A percentile compares a stretch with the other conserved stretches of the same genome.
phyloP scores from a whole-genome alignment of 139 green algal species.

The Chara braunii region DNA sequence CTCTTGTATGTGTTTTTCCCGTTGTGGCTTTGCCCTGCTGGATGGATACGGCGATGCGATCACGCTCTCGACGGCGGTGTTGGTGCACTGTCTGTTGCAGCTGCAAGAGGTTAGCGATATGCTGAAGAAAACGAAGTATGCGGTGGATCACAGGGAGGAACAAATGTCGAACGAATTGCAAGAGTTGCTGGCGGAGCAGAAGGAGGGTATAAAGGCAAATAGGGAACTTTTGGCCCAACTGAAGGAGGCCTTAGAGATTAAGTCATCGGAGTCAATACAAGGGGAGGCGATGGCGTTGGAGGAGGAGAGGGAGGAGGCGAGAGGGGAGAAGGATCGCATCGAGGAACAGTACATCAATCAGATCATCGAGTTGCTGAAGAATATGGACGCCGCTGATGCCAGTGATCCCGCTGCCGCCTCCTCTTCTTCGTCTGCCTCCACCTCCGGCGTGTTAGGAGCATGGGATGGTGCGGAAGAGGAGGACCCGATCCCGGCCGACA shows the following conservation, averaged over 20 bases:
- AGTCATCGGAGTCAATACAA: not conserved
- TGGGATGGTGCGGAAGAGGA: not conserved
- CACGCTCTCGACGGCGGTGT: too few species aligned
- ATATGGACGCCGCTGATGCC: not conserved
- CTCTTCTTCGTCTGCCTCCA: too few species aligned
- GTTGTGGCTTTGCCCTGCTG: too few species aligned
- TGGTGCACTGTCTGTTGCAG: not conserved
- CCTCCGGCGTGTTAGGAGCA: too few species aligned
- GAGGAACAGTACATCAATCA: not conserved
- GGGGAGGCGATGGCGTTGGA: not conserved
- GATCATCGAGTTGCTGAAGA: not conserved
- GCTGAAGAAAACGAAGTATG: not conserved
- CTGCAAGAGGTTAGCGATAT: not conserved
- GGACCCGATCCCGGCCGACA: constrained; percentile 12
- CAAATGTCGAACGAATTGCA: not conserved
- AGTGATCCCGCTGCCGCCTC: too few species aligned
- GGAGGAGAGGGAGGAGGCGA: not conserved
- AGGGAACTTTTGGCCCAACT: not conserved
- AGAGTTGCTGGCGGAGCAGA: not conserved
- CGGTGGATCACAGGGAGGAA: not conserved
- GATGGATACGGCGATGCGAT: too few species aligned
- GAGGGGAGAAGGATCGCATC: not conserved
- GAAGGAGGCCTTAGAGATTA: not conserved
- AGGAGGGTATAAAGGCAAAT: not conserved
- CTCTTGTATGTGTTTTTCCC: too few species aligned